A percentile compares a stretch with the other conserved stretches of the same genome.
Evolutionary conservation across 306 rosid species (phyloP).

Genomic region (Quercus gilva): DNA sequence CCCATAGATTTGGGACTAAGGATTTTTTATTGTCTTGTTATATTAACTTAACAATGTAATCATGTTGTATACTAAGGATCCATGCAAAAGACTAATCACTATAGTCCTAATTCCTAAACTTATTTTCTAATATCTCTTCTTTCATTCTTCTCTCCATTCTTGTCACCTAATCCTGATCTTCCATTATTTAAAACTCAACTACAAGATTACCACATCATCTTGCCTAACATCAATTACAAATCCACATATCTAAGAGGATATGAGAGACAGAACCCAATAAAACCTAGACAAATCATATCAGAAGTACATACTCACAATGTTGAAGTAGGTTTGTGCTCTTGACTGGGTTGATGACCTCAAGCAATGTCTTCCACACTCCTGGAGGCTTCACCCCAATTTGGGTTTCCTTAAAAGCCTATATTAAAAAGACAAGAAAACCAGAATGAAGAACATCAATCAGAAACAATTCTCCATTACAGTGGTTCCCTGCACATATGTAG

Average conservation of each 20-base stretch:
- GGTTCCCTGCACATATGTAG: not conserved
- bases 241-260: not conserved
- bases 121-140: too few relatives aligned
- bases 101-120: too few relatives aligned
- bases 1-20: too few relatives aligned
- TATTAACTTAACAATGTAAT: too few relatives aligned
- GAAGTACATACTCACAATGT: constrained; percentile 41
- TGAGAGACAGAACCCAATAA: constrained; percentile 18
- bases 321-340: constrained; percentile 44
- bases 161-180: too few relatives aligned
- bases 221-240: not conserved
- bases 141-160: too few relatives aligned
- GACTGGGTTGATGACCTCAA: constrained; percentile 55
- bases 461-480: not conserved
- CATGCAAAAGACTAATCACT: too few relatives aligned
- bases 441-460: not conserved
- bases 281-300: not conserved
- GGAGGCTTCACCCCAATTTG: constrained; percentile 58
- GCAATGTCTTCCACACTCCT: constrained; percentile 82
- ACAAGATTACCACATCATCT: not conserved
- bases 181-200: not conserved
- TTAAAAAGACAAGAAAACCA: not conserved
- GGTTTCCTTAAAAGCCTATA: constrained; percentile 65
- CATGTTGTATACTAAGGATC: too few relatives aligned
- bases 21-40: too few relatives aligned